A percentile compares a stretch with the other conserved stretches of the same genome.
Evolutionary conservation across 176 grass and related monocot species (phyloP).

Genomic region (Phragmites australis): DNA sequence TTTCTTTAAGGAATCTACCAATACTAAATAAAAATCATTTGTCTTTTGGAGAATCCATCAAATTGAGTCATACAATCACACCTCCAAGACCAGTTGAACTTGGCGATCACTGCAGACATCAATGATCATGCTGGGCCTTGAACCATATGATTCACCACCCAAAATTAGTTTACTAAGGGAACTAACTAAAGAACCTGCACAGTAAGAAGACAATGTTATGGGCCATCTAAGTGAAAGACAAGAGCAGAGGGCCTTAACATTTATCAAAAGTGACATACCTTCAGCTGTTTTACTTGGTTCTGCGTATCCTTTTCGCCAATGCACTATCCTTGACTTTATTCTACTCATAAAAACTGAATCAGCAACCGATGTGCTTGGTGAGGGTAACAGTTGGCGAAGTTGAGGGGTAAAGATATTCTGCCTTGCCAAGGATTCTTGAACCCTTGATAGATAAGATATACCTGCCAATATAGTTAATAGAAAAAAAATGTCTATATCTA

Average conservation of each 20-base stretch:
- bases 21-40: slow-evolving; percentile 7
- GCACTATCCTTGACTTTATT: slow-evolving; percentile 65
- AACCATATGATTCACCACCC: slow-evolving; percentile 64
- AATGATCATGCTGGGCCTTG: slow-evolving; percentile 75
- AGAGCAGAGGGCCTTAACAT: not conserved
- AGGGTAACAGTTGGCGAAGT: slow-evolving; percentile 22
- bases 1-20: not conserved
- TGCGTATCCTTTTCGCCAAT: slow-evolving; percentile 58
- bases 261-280: slow-evolving; percentile 48
- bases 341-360: slow-evolving; percentile 79
- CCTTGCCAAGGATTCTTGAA: slow-evolving; percentile 83
- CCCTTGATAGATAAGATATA: slow-evolving; percentile 93
- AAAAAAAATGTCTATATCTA: slow-evolving; percentile 21
- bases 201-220: slow-evolving; percentile 34
- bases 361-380: slow-evolving; percentile 53
- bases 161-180: slow-evolving; percentile 70
- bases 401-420: slow-evolving; percentile 46
- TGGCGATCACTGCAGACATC: slow-evolving; percentile 79
- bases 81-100: slow-evolving; percentile 80
- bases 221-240: slow-evolving; percentile 5
- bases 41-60: slow-evolving; percentile 18
- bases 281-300: slow-evolving; percentile 56
- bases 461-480: slow-evolving; percentile 52
- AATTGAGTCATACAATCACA: slow-evolving; percentile 35
- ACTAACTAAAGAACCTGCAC: slow-evolving; percentile 48